Base-by-base conservation (phyloP, 2,329 filamentous ascomycete species). In the Stachybotrys chlorohalonatus region DNA sequence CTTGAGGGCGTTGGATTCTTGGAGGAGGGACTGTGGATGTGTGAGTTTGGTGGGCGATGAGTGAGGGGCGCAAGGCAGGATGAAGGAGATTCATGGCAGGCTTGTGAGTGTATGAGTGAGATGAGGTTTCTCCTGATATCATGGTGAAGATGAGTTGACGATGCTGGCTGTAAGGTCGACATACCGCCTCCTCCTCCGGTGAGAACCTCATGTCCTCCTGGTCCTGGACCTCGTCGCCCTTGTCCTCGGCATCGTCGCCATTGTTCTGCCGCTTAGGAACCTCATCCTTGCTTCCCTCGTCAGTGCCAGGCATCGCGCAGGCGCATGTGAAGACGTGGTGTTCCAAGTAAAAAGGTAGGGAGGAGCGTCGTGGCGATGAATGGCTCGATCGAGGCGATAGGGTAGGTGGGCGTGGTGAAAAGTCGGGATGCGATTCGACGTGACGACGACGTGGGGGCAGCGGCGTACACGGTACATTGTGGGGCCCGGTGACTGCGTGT, bases 1-100 rank as follows among this genome's bases (percentile, higher is more conserved):
- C 71, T 96, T 96, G 63, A 86, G 83, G 1, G 78, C 68, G 62
- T 87, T 85, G 4, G 90, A 90, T 70, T 93, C 83, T 52, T 76
- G 68, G 17, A 95, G 69, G 15, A 96, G 82, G 45, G 76, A 72
- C 85, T 89, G 57, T 45, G 30, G 31, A 42, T 13, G 32, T 13
- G 45, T 46, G 17, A 52, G 15, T 2, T n/a, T 54, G 39, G 13
- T 30, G 31, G 36, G 39, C 16, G 36, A 17, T 32, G 30, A 47
- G 47, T 31, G 13, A 31, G 36, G 11, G 31, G 15, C 2, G 3
- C 16, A 39, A 31, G 45, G 11, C 47, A 11, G 17, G 36, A 30
- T 47, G 49, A 32, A 46, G 11, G 24, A 24, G 24, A 24, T 2
- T 24, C 24, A 24, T 24, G 4, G 24, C 24, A 4, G 24, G 24